These are phyloP conservation scores for Grammothele lineata DNA, from an alignment of 768 basidiomycete genomes.

Conservation along the genomic window DNA sequence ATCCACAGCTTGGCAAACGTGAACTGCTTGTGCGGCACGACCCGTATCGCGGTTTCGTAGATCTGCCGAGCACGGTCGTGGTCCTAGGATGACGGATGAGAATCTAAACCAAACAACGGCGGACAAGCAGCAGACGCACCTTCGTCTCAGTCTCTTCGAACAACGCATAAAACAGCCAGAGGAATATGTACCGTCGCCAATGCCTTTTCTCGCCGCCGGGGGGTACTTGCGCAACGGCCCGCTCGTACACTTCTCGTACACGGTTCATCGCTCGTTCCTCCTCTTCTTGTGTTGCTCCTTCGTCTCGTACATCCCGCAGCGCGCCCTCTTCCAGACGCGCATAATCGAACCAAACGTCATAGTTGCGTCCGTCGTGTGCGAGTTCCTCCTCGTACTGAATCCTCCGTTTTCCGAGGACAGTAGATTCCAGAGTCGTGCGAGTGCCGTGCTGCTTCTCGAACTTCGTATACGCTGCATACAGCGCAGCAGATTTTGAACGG, in stretches of 20 bases:
- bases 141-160: constrained; percentile 97
- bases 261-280: constrained; percentile 55
- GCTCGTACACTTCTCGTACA: constrained; percentile 91
- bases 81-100: constrained; percentile 48
- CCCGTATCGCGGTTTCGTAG: constrained; percentile 82
- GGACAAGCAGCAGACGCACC: constrained; percentile 37
- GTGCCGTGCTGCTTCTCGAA: constrained; percentile 98
- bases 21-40: constrained; percentile 95
- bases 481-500: constrained; percentile 79
- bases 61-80: constrained; percentile 83
- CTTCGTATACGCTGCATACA: constrained; percentile 93
- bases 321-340: constrained; percentile 90
- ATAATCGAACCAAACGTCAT: constrained; percentile 98
- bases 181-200: constrained; percentile 85
- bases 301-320: constrained; percentile 65
- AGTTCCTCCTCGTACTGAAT: constrained; percentile 99
- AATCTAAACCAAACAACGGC: background rate
- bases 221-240: constrained; percentile 93
- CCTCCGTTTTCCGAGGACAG: constrained; percentile 94
- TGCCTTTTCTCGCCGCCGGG: constrained; percentile 91
- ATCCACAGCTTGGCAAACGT: constrained; percentile 98
- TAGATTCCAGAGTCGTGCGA: constrained; percentile 81
- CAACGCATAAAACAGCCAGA: constrained; percentile 93
- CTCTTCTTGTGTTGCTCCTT: constrained; percentile 70
- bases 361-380: constrained; percentile 86